Base-by-base conservation (phyloP, 371 early-diverging fungal species). In the Cladochytrium tenue region DNA sequence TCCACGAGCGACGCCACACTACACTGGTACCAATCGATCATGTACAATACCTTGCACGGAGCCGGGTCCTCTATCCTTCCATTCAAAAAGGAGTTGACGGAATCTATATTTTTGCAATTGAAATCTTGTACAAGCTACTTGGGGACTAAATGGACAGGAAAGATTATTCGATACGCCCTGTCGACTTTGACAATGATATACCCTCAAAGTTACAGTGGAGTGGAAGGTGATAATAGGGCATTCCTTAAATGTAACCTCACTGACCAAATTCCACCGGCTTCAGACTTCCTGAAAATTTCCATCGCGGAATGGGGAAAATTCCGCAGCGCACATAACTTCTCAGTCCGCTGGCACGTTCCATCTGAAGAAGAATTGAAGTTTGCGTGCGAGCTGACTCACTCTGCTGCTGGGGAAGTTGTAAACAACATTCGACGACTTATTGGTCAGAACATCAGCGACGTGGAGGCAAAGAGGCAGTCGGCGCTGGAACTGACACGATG, bases 231-330 rank as follows among this genome's bases (percentile, higher is more conserved):
- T n/a, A n/a, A n/a, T n/a, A n/a, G n/a, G n/a, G n/a, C n/a, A n/a
- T n/a, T n/a, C n/a, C n/a, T n/a, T n/a, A n/a, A n/a, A n/a, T n/a
- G n/a, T n/a, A n/a, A n/a, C n/a, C n/a, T n/a, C n/a, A n/a, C n/a
- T n/a, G n/a, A n/a, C n/a, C n/a, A n/a, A n/a, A n/a, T n/a, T n/a
- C n/a, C n/a, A n/a, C n/a, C n/a, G n/a, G n/a, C n/a, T n/a, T n/a
- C n/a, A n/a, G n/a, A n/a, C n/a, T n/a, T n/a, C n/a, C n/a, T n/a
- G n/a, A n/a, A n/a, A n/a, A n/a, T n/a, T n/a, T n/a, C n/a, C n/a
- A n/a, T n/a, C n/a, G n/a, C n/a, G n/a, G n/a, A n/a, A n/a, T n/a
- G 95, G 95, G 93, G 94, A 1, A 71, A 83, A 30, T 76, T 84
- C 1, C 76, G 77, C 0, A 76, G 87, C 58, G 80, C 86, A 1